Evolutionary conservation across 169 alveolate species (phyloP).

Genomic region (Plasmodium fragile): DNA sequence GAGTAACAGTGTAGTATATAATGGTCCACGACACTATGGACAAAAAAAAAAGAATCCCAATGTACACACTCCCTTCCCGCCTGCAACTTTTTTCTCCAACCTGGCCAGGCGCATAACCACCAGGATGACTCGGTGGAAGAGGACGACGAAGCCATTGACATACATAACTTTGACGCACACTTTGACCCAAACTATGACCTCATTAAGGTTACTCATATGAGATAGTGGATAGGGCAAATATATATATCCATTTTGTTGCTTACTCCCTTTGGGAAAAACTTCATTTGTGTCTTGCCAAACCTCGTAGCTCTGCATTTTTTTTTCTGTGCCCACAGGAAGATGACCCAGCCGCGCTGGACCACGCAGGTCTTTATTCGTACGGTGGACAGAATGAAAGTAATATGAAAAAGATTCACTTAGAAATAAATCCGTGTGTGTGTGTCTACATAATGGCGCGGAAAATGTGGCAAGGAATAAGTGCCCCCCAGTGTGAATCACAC

Average conservation of each 20-base stretch:
- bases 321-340: conserved; percentile 43
- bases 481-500: not conserved
- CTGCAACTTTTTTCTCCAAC: not conserved
- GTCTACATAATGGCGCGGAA: not conserved
- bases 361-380: conserved; percentile 21
- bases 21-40: not conserved
- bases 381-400: conserved; percentile 14
- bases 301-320: conserved; percentile 1
- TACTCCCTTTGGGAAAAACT: not conserved
- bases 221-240: not conserved
- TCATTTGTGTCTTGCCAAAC: not conserved
- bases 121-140: conserved; percentile 5
- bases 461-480: not conserved
- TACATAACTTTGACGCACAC: conserved; percentile 48
- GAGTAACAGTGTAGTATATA: not conserved
- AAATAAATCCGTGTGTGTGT: not conserved
- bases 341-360: conserved; percentile 69
- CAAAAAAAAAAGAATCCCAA: conserved; percentile 10
- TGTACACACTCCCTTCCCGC: not conserved
- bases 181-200: conserved; percentile 1
- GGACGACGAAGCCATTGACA: conserved; percentile 62
- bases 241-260: conserved; percentile 1
- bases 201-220: conserved; percentile 29
- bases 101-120: not conserved
- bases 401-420: conserved; percentile 24